phyloP scores from a whole-genome alignment of 2,329 filamentous ascomycete genomes.

The Acrodontium crateriforme region DNA sequence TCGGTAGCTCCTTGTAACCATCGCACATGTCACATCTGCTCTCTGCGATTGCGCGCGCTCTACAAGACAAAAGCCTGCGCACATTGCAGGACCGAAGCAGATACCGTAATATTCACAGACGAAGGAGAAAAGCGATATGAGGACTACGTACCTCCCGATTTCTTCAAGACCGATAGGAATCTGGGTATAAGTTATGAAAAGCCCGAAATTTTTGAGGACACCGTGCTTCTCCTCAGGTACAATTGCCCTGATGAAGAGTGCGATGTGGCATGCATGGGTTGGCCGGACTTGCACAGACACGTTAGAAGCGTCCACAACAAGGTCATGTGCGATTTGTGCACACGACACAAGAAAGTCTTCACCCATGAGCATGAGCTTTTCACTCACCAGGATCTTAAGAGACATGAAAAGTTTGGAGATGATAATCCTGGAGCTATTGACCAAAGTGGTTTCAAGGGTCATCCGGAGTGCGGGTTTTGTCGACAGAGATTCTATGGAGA shows the following conservation, averaged over 20 bases:
- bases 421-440: constrained; percentile 79
- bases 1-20: constrained; percentile 92
- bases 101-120: constrained; percentile 86
- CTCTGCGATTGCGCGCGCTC: constrained; percentile 74
- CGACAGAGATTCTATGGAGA: constrained; percentile 85
- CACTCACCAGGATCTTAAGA: constrained; percentile 62
- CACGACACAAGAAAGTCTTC: constrained; percentile 93
- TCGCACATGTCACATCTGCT: constrained; percentile 90
- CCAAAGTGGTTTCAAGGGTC: constrained; percentile 91
- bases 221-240: constrained; percentile 73
- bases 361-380: constrained; percentile 96
- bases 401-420: constrained; percentile 82
- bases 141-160: constrained; percentile 62
- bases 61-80: constrained; percentile 96
- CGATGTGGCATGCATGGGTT: constrained; percentile 70
- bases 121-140: constrained; percentile 68
- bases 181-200: constrained; percentile 87
- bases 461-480: constrained; percentile 90
- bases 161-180: constrained; percentile 66
- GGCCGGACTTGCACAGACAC: constrained; percentile 67
- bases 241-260: constrained; percentile 83
- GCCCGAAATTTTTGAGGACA: constrained; percentile 81
- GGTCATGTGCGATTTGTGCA: constrained; percentile 82
- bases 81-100: constrained; percentile 73
- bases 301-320: constrained; percentile 72